Conservation (phyloP, 2,329 filamentous ascomycete species). For the Aureobasidium melanogenum region DNA sequence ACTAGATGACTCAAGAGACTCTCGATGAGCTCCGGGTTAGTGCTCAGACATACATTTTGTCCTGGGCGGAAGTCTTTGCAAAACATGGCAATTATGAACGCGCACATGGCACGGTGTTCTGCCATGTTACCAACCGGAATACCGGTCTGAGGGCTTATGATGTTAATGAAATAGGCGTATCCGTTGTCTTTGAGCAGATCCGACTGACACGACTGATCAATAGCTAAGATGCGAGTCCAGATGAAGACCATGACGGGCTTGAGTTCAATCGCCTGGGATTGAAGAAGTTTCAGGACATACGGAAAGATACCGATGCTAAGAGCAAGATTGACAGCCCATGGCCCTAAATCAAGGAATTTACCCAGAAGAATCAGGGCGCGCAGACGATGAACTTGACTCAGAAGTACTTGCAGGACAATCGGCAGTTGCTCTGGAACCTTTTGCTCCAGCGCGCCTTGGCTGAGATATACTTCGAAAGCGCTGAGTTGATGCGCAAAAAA, state of each 20-base stretch:
- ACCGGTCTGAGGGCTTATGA: slow-evolving; percentile 63
- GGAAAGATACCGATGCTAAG: slow-evolving; percentile 98
- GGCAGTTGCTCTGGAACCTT: slow-evolving; percentile 90
- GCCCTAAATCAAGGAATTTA: slow-evolving; percentile 87
- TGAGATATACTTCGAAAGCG: slow-evolving; percentile 92
- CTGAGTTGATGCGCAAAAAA: slow-evolving; percentile 98
- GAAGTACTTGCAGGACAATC: slow-evolving; percentile 87
- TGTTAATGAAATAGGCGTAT: slow-evolving; percentile 92
- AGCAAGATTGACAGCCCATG: slow-evolving; percentile 97
- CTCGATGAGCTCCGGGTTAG: slow-evolving; percentile 78
- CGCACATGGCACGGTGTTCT: slow-evolving; percentile 97
- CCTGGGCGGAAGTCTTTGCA: slow-evolving; percentile 92
- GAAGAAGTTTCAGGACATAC: slow-evolving; percentile 92
- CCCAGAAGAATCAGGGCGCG: slow-evolving; percentile 85
- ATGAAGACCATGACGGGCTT: slow-evolving; percentile 99
- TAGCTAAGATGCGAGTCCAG: slow-evolving; percentile 90
- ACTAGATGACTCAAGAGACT: slow-evolving; percentile 76
- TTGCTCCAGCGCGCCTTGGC: slow-evolving; percentile 71
- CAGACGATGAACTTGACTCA: slow-evolving; percentile 90
- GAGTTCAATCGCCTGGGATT: slow-evolving; percentile 87
- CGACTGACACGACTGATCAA: slow-evolving; percentile 86
- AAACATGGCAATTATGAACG: slow-evolving; percentile 94
- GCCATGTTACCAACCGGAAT: slow-evolving; percentile 75
- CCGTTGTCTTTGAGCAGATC: slow-evolving; percentile 95
- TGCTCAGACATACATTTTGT: slow-evolving; percentile 82